A percentile compares a stretch with the other conserved stretches of the same genome.
These are phyloP conservation scores for Irpex sp. DNA, from an alignment of 1,284 basidiomycete species.

Conservation along the genomic window DNA sequence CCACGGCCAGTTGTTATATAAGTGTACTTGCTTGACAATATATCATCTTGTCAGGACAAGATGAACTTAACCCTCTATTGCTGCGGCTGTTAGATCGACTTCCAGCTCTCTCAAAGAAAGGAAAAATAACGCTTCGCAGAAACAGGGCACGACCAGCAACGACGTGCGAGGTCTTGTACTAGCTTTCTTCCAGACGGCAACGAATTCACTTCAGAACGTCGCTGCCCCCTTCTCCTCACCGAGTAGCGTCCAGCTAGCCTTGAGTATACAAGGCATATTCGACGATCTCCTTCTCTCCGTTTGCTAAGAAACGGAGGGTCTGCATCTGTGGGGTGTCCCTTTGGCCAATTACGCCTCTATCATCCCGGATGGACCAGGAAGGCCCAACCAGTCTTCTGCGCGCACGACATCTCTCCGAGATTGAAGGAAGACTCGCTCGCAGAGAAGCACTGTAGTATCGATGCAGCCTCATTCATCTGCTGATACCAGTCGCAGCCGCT, in stretches of 20 bases:
- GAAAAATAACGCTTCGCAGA: neutral
- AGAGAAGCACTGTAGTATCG: constrained; percentile 56
- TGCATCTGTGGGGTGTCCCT: constrained; percentile 14
- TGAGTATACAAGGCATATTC: constrained; percentile 11
- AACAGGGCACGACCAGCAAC: neutral
- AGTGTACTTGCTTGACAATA: neutral
- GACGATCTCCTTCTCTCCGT: constrained; percentile 21
- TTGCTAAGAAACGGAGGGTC: constrained; percentile 21
- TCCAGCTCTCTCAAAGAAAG: neutral
- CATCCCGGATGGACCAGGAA: neutral
- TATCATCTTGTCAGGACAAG: too few relatives aligned
- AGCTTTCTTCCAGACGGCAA: constrained; percentile 14
- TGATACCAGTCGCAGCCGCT: constrained; percentile 20
- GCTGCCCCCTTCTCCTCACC: neutral
- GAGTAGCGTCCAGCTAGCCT: neutral
- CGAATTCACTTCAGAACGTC: constrained; percentile 12
- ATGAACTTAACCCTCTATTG: neutral
- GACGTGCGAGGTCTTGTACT: constrained; percentile 22
- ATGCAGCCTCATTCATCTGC: constrained; percentile 38
- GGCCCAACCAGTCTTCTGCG: neutral
- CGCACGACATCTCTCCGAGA: constrained; percentile 13
- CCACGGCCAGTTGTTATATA: too few relatives aligned
- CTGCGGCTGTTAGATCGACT: constrained; percentile 11
- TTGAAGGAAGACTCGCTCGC: constrained; percentile 37
- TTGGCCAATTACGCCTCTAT: neutral